Base-by-base conservation (phyloP, 345 rosid genomes). In the Eucalyptus microcorys region DNA sequence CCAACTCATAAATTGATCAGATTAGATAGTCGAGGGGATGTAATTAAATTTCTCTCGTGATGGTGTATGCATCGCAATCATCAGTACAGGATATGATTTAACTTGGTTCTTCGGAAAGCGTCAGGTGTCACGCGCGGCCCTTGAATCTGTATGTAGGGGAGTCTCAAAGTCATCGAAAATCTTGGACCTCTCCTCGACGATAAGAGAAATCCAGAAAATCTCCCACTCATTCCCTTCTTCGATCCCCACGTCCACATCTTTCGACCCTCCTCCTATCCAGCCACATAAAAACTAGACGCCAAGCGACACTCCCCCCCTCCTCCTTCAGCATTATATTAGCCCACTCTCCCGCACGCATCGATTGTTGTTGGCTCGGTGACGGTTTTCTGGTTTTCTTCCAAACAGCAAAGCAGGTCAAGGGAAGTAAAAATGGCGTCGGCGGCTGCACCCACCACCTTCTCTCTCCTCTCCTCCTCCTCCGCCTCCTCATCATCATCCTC, bases 171-270 rank as follows among this genome's bases (percentile, higher is more conserved):
- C 84, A 92, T 89, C 91, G 92, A 91, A 86, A 88, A 89, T 92
- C 93, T 90, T 89, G 89, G 92, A 88, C 99, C 99, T 92, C 96
- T 83, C 91, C 91, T 93, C 92, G 88, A 85, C 91, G 97, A 96
- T 96, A 95, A 96, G 96, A 91, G 90, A 80, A 89, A 91, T 90
- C 49, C 88, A 68, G 83, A 76, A 76, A 40, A 76, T 76, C 83
- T n/a, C 89, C 93, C 94, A 91, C 88, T 90, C 92, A 45, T 87
- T 90, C n/a, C 87, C 42, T 88, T 15, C 87, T 50, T 89, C 88
- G 90, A 88, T 89, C 90, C 80, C 89, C 91, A 71, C 94, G 92
- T 93, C 95, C 91, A 89, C 95, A 90, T 88, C 93, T 49, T 49
- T 81, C 90, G 85, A 15, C 48, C 30, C 84, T 11, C 84, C 47